Evolutionary conservation across 768 basidiomycete genomes (phyloP).

Genomic region (Phallus indusiatus): DNA sequence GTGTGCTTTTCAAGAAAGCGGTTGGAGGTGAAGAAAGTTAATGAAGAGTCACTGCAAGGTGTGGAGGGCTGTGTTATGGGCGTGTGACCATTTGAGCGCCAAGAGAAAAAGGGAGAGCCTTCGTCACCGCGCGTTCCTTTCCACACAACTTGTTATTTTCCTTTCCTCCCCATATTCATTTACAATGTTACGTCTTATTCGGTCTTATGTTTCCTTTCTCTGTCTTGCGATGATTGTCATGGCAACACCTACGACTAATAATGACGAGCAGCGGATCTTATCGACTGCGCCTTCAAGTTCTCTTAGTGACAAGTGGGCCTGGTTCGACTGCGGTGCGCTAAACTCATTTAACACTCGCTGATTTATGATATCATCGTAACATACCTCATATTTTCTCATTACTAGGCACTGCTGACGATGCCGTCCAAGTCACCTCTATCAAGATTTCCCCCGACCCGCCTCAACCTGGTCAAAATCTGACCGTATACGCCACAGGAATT

Average conservation of each 20-base stretch:
- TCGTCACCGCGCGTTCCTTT: not conserved
- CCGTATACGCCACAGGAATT: constrained; percentile 65
- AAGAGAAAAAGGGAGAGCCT: not conserved
- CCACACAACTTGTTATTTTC: constrained; percentile 17
- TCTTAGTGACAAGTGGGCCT: constrained; percentile 50
- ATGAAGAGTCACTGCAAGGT: not conserved
- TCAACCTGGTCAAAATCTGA: constrained; percentile 74
- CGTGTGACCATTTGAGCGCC: not conserved
- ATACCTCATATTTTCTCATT: not conserved
- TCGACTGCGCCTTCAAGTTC: constrained; percentile 20
- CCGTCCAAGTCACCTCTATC: constrained; percentile 63
- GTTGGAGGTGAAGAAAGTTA: constrained; percentile 5
- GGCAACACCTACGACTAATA: constrained; percentile 15
- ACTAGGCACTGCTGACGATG: constrained; percentile 36
- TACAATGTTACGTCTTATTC: constrained; percentile 20
- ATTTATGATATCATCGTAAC: constrained; percentile 7
- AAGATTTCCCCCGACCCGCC: constrained; percentile 80
- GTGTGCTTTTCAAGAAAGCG: not conserved
- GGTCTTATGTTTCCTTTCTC: constrained; percentile 17
- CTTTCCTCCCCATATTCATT: constrained; percentile 2
- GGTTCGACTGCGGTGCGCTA: constrained; percentile 62
- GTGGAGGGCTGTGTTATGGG: not conserved
- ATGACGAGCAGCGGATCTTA: constrained; percentile 22
- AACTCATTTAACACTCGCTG: constrained; percentile 6
- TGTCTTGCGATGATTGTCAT: constrained; percentile 12